A percentile compares a stretch with the other conserved stretches of the same genome.
Evolutionary conservation across 1,284 basidiomycete genomes (phyloP).

Genomic region (Cryptococcus jaspeensis): DNA sequence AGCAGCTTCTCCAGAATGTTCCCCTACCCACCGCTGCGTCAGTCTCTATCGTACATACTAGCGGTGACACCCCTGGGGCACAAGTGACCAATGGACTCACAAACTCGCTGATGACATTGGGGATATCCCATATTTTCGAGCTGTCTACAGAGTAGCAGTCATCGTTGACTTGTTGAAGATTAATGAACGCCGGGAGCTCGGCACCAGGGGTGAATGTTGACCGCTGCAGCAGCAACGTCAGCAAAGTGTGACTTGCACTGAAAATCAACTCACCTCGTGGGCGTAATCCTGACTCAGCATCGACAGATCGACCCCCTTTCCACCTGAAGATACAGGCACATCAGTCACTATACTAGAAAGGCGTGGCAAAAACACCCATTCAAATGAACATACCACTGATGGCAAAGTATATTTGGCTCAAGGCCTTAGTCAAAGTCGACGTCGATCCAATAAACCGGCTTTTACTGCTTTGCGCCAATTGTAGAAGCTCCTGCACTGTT

Average conservation of each 20-base stretch:
- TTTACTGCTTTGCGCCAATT: conserved; percentile 58
- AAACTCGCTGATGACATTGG: conserved; percentile 78
- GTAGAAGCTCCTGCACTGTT: conserved; percentile 60
- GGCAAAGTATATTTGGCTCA: conserved; percentile 86
- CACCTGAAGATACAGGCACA: conserved; percentile 51
- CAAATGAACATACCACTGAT: conserved; percentile 51
- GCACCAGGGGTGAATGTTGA: conserved; percentile 75
- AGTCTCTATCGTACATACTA: no score
- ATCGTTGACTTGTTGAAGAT: conserved; percentile 58
- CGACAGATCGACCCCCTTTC: conserved; percentile 62
- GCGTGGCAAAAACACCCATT: neutral
- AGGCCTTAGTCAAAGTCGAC: conserved; percentile 80
- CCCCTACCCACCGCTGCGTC: conserved; percentile 58
- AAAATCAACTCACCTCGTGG: conserved; percentile 57
- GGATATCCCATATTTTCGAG: conserved; percentile 57
- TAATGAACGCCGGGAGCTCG: conserved; percentile 71
- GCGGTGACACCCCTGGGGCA: no score
- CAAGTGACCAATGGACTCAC: conserved; percentile 53
- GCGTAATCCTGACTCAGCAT: conserved; percentile 62
- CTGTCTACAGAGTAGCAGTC: conserved; percentile 80
- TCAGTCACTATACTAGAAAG: conserved; percentile 3
- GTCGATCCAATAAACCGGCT: conserved; percentile 82
- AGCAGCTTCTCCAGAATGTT: conserved; percentile 86
- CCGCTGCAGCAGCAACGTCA: conserved; percentile 52
- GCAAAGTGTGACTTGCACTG: neutral